Evolutionary conservation across 1,284 basidiomycete genomes (phyloP).

Genomic region (Trametes hirsuta): DNA sequence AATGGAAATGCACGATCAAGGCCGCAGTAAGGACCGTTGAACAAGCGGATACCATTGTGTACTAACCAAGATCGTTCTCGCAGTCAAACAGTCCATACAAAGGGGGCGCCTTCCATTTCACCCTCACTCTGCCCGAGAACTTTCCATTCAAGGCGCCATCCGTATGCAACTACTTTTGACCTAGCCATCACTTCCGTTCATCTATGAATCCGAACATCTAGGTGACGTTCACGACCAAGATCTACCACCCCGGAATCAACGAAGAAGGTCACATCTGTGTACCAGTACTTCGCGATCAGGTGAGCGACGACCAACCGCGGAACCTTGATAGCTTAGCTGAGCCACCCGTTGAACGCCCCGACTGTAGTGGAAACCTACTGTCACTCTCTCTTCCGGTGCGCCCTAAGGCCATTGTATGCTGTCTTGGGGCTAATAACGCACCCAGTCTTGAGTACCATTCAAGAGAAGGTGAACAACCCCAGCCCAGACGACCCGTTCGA

Average conservation of each 20-base stretch:
- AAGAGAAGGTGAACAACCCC: conserved; percentile 87
- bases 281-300: conserved; percentile 81
- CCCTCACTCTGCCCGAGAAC: conserved; percentile 69
- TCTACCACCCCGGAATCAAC: conserved; percentile 93
- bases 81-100: conserved; percentile 84
- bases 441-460: conserved; percentile 76
- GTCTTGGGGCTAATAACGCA: not conserved
- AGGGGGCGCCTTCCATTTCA: conserved; percentile 81
- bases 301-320: conserved; percentile 41
- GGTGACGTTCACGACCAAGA: conserved; percentile 87
- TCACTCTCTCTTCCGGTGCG: conserved; percentile 73
- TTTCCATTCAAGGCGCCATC: conserved; percentile 91
- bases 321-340: too few relatives aligned
- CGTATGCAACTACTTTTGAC: conserved; percentile 44
- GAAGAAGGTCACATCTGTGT: conserved; percentile 87
- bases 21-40: conserved; percentile 62
- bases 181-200: not conserved
- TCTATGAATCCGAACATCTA: conserved; percentile 32
- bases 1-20: conserved; percentile 80
- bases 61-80: not conserved
- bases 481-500: conserved; percentile 91
- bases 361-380: conserved; percentile 86
- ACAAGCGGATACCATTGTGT: not conserved
- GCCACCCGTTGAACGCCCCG: not conserved
- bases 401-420: conserved; percentile 1